Conservation (phyloP, 2,329 filamentous ascomycete genomes). For the Grosmannia serpens region DNA sequence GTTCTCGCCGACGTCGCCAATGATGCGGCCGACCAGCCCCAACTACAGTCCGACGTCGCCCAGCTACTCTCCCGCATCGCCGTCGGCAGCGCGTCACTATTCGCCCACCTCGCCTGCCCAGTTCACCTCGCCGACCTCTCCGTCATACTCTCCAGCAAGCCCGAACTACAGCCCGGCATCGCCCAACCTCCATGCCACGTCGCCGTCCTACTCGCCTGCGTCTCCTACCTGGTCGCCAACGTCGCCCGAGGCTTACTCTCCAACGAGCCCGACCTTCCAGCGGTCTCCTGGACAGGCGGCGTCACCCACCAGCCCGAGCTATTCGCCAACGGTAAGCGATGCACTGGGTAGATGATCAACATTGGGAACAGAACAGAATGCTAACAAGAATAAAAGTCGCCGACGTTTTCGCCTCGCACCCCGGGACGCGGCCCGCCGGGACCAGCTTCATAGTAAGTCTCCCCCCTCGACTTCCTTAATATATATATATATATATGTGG, state of each 20-base stretch:
- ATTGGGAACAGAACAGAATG: background rate
- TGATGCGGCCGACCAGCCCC: slow-evolving; percentile 43
- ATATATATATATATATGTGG: background rate
- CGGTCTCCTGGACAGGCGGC: slow-evolving; percentile 40
- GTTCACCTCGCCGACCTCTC: slow-evolving; percentile 66
- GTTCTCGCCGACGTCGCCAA: slow-evolving; percentile 51
- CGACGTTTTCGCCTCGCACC: slow-evolving; percentile 32
- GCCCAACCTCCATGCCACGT: slow-evolving; percentile 41
- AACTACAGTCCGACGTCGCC: slow-evolving; percentile 57
- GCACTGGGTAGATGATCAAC: too few relatives aligned
- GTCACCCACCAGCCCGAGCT: slow-evolving; percentile 57
- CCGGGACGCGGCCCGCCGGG: slow-evolving; percentile 24
- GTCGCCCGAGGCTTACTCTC: slow-evolving; percentile 52
- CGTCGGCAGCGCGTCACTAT: slow-evolving; percentile 44
- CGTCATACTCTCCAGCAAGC: slow-evolving; percentile 59
- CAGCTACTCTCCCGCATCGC: slow-evolving; percentile 52
- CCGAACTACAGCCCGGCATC: slow-evolving; percentile 63
- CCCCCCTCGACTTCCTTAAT: background rate
- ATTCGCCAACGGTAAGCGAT: slow-evolving; percentile 49
- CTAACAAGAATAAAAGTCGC: slow-evolving; percentile 23
- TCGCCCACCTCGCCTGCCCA: slow-evolving; percentile 60
- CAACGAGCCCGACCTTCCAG: slow-evolving; percentile 50
- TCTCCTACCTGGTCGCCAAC: slow-evolving; percentile 72
- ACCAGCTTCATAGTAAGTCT: slow-evolving; percentile 28
- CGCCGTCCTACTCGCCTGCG: slow-evolving; percentile 55